Conservation (phyloP, 2,329 filamentous ascomycete species). For the Colletotrichum sp. region DNA sequence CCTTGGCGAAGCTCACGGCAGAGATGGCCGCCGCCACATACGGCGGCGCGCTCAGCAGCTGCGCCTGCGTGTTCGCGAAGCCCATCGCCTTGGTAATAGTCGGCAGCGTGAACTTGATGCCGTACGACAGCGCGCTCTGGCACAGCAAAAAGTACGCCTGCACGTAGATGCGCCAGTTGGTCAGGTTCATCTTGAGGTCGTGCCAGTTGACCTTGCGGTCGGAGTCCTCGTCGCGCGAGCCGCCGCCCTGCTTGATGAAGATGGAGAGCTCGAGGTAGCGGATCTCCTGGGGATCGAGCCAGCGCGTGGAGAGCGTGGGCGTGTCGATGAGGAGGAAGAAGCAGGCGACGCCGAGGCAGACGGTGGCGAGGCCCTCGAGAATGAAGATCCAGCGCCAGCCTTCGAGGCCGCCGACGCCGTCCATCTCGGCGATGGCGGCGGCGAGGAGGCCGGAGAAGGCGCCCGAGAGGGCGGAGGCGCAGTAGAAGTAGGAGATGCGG, state of each 20-base stretch:
- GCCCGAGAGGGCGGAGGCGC: slow-evolving; percentile 70
- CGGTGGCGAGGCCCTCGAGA: slow-evolving; percentile 28
- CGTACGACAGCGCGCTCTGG: slow-evolving; percentile 35
- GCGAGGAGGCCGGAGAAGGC: slow-evolving; percentile 67
- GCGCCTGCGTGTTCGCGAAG: slow-evolving; percentile 32
- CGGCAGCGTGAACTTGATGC: slow-evolving; percentile 40
- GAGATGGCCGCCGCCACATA: slow-evolving; percentile 37
- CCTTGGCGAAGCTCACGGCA: slow-evolving; percentile 67
- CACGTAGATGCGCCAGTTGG: slow-evolving; percentile 38
- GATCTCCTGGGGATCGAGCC: slow-evolving; percentile 26
- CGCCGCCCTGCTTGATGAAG: slow-evolving; percentile 31
- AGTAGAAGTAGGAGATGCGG: slow-evolving; percentile 71
- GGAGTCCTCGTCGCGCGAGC: slow-evolving; percentile 24
- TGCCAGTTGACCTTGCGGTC: slow-evolving; percentile 25
- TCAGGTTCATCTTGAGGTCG: slow-evolving; percentile 30
- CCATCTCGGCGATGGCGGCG: slow-evolving; percentile 59
- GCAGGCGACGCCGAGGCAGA: slow-evolving; percentile 28
- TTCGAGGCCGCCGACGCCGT: slow-evolving; percentile 39
- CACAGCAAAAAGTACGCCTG: slow-evolving; percentile 36
- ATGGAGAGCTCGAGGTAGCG: slow-evolving; percentile 33
- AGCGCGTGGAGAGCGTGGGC: slow-evolving; percentile 25
- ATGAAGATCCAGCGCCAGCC: slow-evolving; percentile 45
- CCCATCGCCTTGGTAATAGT: slow-evolving; percentile 40
- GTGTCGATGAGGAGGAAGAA: slow-evolving; percentile 28
- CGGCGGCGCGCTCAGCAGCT: slow-evolving; percentile 30